phyloP scores from a whole-genome alignment of 2,329 filamentous ascomycete genomes.

The Tetracladium maxilliforme region DNA sequence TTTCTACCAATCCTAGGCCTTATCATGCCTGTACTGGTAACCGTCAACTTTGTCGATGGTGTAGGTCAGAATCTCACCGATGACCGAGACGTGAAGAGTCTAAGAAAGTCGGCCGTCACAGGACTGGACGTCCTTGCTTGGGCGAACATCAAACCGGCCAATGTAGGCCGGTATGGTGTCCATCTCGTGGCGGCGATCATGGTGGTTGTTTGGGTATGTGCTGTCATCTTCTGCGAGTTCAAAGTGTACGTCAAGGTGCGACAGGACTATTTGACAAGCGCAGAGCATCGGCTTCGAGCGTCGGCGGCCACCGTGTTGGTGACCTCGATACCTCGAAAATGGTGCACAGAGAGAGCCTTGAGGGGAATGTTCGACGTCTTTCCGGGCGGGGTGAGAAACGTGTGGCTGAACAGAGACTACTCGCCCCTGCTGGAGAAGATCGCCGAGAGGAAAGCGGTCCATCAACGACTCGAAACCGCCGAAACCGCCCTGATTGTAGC shows the following conservation, averaged over 20 bases:
- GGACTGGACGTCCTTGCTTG: slow-evolving; percentile 15
- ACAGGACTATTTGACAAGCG: slow-evolving; percentile 13
- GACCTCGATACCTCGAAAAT: slow-evolving; percentile 14
- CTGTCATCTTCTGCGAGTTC: slow-evolving; percentile 14
- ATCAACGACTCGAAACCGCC: slow-evolving; percentile 14
- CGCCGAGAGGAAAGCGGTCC: slow-evolving; percentile 10
- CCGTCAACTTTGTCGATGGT: slow-evolving; percentile 12
- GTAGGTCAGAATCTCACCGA: slow-evolving; percentile 9
- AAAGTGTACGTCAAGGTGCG: slow-evolving; percentile 12
- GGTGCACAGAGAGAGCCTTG: slow-evolving; percentile 12
- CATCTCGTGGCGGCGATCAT: slow-evolving; percentile 13
- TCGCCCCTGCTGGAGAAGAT: slow-evolving; percentile 11
- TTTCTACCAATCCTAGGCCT: slow-evolving; percentile 13
- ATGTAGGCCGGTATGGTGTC: slow-evolving; percentile 15
- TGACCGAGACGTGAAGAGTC: too few relatives aligned
- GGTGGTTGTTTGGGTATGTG: slow-evolving; percentile 13
- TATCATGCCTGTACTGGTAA: slow-evolving; percentile 13
- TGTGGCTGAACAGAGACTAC: slow-evolving; percentile 16
- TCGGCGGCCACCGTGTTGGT: slow-evolving; percentile 15
- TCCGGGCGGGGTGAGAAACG: slow-evolving; percentile 12
- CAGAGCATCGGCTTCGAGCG: slow-evolving; percentile 12
- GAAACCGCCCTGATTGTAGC: slow-evolving; percentile 8
- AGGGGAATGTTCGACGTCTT: slow-evolving; percentile 14
- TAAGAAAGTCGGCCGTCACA: slow-evolving; percentile 10
- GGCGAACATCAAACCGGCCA: slow-evolving; percentile 12